Percentiles rank a stretch among this genome's conserved stretches.
Evolutionary conservation across 768 basidiomycete genomes (phyloP).

Genomic region (Floccularia luteovirens): DNA sequence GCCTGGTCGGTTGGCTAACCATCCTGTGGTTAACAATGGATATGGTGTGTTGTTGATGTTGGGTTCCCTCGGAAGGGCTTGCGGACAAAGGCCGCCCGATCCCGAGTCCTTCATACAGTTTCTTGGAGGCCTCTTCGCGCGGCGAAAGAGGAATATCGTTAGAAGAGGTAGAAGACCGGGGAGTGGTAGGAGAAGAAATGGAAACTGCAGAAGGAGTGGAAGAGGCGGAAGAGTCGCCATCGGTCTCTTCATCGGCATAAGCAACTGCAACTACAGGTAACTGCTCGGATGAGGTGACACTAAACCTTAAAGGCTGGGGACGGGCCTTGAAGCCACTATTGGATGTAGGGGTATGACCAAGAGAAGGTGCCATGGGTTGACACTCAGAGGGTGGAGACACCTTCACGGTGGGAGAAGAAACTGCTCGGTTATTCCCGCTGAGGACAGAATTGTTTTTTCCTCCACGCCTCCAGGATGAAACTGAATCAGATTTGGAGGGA

Average conservation of each 20-base stretch:
- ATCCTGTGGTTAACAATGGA: constrained; percentile 46
- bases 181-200: constrained; percentile 70
- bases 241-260: constrained; percentile 40
- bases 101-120: constrained; percentile 84
- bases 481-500: constrained; percentile 79
- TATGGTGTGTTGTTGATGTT: constrained; percentile 23
- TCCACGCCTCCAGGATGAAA: constrained; percentile 75
- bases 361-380: constrained; percentile 44
- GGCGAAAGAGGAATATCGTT: constrained; percentile 62
- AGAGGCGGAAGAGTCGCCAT: constrained; percentile 54
- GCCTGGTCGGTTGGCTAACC: constrained; percentile 69
- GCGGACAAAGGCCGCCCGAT: constrained; percentile 61
- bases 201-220: constrained; percentile 48
- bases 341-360: constrained; percentile 15
- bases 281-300: constrained; percentile 39
- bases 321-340: constrained; percentile 34
- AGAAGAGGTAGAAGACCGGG: constrained; percentile 57
- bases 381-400: constrained; percentile 64
- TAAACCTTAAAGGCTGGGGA: constrained; percentile 64
- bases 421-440: constrained; percentile 49
- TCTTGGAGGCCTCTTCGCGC: constrained; percentile 83
- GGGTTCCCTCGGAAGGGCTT: constrained; percentile 26
- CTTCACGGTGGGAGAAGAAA: constrained; percentile 61
- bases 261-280: constrained; percentile 53
- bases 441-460: constrained; percentile 67